Evolutionary conservation across 805 yeast genomes (phyloP).

Genomic region (Ogataea henricii): DNA sequence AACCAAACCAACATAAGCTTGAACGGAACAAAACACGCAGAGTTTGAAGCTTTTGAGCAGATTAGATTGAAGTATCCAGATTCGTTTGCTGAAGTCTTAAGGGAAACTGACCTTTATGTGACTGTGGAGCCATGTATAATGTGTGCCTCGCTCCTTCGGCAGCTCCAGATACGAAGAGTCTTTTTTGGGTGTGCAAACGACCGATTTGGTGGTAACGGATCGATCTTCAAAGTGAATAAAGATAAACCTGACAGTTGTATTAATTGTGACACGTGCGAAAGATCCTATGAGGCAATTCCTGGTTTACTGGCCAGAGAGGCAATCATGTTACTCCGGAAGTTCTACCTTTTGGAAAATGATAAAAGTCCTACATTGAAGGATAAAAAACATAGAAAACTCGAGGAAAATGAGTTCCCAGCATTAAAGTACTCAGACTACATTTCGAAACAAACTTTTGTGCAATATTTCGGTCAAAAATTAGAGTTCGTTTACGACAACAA

Average conservation of each 20-base stretch:
- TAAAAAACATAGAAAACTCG: constrained; percentile 68
- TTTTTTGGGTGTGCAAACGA: constrained; percentile 94
- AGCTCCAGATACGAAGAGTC: constrained; percentile 70
- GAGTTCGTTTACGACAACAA: constrained; percentile 28
- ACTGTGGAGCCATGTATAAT: constrained; percentile 98
- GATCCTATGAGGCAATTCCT: constrained; percentile 61
- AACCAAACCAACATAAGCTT: constrained; percentile 84
- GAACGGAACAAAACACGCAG: constrained; percentile 92
- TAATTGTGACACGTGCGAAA: constrained; percentile 18
- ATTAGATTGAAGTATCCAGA: constrained; percentile 41
- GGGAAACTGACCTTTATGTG: constrained; percentile 73
- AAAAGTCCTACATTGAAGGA: constrained; percentile 80
- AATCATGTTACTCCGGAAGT: constrained; percentile 73
- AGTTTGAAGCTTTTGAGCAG: constrained; percentile 73
- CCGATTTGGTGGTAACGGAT: constrained; percentile 95
- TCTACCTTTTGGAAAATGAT: constrained; percentile 83
- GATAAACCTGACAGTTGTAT: constrained; percentile 35
- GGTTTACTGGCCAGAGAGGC: constrained; percentile 84
- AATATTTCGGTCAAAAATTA: constrained; percentile 48
- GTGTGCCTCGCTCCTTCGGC: constrained; percentile 93
- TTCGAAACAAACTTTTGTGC: constrained; percentile 48
- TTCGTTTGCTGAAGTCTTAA: constrained; percentile 40
- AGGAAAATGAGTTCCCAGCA: constrained; percentile 56
- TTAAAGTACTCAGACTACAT: constrained; percentile 59
- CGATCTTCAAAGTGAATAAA: constrained; percentile 63